Conservation (phyloP, 73 alveolate genomes). For the Uronychia setigera region DNA sequence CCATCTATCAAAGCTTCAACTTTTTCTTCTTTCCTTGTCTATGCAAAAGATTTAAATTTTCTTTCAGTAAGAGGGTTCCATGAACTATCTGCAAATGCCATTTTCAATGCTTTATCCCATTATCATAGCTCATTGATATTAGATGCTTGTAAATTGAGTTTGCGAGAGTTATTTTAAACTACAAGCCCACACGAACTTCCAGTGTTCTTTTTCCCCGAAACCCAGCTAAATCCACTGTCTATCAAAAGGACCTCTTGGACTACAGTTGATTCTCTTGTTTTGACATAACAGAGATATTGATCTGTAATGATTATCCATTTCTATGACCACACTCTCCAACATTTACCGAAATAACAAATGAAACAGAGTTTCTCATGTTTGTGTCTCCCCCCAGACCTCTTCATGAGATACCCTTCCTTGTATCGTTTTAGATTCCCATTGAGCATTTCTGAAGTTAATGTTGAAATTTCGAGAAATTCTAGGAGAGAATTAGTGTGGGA, state of each 20-base stretch:
- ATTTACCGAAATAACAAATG: slow-evolving; percentile 24
- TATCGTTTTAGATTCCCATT: background rate
- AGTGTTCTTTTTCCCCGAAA: slow-evolving; percentile 12
- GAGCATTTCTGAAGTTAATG: background rate
- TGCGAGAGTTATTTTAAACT: slow-evolving; percentile 3
- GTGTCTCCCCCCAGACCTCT: slow-evolving; percentile 45
- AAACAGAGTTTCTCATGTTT: slow-evolving; percentile 28
- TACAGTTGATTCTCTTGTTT: background rate
- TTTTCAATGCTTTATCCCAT: background rate
- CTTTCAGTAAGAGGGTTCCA: background rate
- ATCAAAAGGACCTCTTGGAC: slow-evolving; percentile 28
- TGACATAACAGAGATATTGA: slow-evolving; percentile 29
- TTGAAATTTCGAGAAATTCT: slow-evolving; percentile 16
- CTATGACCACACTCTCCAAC: slow-evolving; percentile 16
- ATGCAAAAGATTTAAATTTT: slow-evolving; percentile 51
- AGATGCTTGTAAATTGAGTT: slow-evolving; percentile 2
- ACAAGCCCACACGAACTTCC: slow-evolving; percentile 22
- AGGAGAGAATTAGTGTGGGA: background rate
- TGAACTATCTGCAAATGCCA: background rate
- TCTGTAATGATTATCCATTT: slow-evolving; percentile 30
- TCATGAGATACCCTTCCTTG: slow-evolving; percentile 9
- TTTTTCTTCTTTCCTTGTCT: slow-evolving; percentile 17
- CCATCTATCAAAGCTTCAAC: slow-evolving; percentile 72
- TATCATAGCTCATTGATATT: slow-evolving; percentile 6
- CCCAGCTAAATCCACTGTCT: slow-evolving; percentile 18